Evolutionary conservation across 2,329 filamentous ascomycete species (phyloP).

Genomic region (Alternaria ventricosa): DNA sequence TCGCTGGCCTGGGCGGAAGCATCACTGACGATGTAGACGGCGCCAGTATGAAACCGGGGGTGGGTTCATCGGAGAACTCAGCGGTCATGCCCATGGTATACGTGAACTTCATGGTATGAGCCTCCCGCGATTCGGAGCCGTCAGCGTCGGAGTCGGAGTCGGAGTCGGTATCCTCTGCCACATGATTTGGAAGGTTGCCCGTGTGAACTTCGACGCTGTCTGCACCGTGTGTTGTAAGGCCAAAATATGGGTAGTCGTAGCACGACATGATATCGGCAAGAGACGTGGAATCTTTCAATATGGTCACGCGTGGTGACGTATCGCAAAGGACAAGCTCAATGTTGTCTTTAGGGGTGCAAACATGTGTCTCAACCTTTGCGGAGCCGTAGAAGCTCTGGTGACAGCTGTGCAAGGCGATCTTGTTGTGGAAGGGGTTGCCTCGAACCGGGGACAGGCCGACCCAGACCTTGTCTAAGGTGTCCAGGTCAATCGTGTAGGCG

Average conservation of each 20-base stretch:
- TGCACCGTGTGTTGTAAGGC: neutral
- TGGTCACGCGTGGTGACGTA: slow-evolving; percentile 11
- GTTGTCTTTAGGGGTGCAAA: slow-evolving; percentile 29
- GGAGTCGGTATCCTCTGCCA: neutral
- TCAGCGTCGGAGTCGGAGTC: neutral
- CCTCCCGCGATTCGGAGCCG: neutral
- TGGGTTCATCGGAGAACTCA: neutral
- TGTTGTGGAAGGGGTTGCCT: slow-evolving; percentile 17
- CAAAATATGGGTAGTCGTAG: slow-evolving; percentile 10
- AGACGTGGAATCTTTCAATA: slow-evolving; percentile 10
- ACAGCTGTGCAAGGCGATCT: slow-evolving; percentile 28
- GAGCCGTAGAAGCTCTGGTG: slow-evolving; percentile 10
- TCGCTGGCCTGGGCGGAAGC: neutral
- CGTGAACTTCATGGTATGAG: neutral
- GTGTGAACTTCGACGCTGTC: neutral
- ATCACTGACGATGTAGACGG: neutral
- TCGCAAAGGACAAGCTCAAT: slow-evolving; percentile 36
- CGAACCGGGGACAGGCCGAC: slow-evolving; percentile 21
- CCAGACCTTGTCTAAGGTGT: slow-evolving; percentile 26
- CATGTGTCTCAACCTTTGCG: slow-evolving; percentile 15
- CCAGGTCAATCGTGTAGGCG: slow-evolving; percentile 28
- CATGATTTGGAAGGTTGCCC: neutral
- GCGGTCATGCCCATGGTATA: neutral
- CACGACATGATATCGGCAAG: slow-evolving; percentile 18
- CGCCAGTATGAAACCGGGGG: neutral